Evolutionary conservation across 2,329 filamentous ascomycete species (phyloP), one percentile per base, ranked within the genome.

Genomic region (Xylaria sp.): DNA sequence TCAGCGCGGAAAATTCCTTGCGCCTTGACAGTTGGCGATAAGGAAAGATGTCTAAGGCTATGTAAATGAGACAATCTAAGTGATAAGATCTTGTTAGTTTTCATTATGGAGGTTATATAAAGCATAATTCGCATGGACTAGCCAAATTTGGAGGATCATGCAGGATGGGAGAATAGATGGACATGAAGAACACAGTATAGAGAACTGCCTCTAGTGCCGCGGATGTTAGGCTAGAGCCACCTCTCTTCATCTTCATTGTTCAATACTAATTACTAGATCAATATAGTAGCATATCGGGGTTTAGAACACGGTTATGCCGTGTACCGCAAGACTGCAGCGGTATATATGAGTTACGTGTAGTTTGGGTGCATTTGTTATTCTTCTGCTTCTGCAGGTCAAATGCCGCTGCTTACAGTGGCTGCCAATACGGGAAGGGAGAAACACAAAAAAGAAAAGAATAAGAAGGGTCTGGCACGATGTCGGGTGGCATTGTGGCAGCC

Each of bases 221-320:
- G 65, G 54, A 56, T 59, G 65, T 60, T 42, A 64, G 39, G 65
- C 65, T 64, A 61, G 60, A 67, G 54, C 47, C 36, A 39, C 62
- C 7, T 2, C 12, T 53, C 47, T 24, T 27, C 24, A 4, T 48
- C 34, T 50, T 21, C 27, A 32, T 54, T 42, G 34, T 17, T 55
- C 19, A 21, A 53, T 24, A 24, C 19, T 12, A 11, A 8, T 17
- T n/a, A 53, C 27, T 21, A 32, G 59, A 36, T 12, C 30, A n/a
- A 3, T 48, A 2, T 24, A 14, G 45, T 7, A 8, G 24, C 24
- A 54, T 51, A 11, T 45, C 24, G 21, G n/a, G 30, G 27, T 50
- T 19, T 47, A 53, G 27, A 50, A 34, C 32, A 8, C 48, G 8
- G 48, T 17, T 47, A 62, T 58, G 62, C 32, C 39, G 30, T 19